Evolutionary conservation across 2,329 filamentous ascomycete species (phyloP).

Genomic region (Aaosphaeria pasadenensis): DNA sequence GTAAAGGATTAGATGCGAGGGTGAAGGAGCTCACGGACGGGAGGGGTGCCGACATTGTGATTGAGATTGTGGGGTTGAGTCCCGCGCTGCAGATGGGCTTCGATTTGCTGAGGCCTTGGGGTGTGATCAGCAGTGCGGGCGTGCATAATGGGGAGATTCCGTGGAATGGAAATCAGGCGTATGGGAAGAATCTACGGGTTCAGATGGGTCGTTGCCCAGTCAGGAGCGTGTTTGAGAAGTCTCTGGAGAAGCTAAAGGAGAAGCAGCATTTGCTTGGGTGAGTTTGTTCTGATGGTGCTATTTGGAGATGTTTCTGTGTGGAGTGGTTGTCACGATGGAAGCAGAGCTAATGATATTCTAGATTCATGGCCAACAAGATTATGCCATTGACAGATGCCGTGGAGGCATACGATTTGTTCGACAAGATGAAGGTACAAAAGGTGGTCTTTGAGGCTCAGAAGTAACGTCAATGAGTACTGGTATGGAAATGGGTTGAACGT

Average conservation of each 20-base stretch:
- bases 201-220: slow-evolving; percentile 52
- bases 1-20: slow-evolving; percentile 62
- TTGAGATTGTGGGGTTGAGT: slow-evolving; percentile 53
- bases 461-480: slow-evolving; percentile 11
- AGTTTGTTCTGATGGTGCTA: slow-evolving; percentile 6
- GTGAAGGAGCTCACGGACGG: slow-evolving; percentile 75
- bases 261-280: slow-evolving; percentile 50
- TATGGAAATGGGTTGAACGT: not conserved
- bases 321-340: too few species aligned
- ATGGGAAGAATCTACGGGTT: slow-evolving; percentile 49
- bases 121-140: slow-evolving; percentile 47
- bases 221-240: slow-evolving; percentile 48
- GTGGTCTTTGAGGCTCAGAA: slow-evolving; percentile 48
- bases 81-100: slow-evolving; percentile 48
- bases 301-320: not conserved
- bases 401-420: slow-evolving; percentile 52
- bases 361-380: slow-evolving; percentile 53
- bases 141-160: slow-evolving; percentile 51
- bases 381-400: slow-evolving; percentile 50
- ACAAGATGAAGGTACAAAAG: slow-evolving; percentile 54
- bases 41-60: slow-evolving; percentile 78
- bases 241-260: slow-evolving; percentile 44
- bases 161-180: slow-evolving; percentile 48
- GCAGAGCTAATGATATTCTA: slow-evolving; percentile 11
- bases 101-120: slow-evolving; percentile 50